These are phyloP conservation scores for Discostella stelligeroides DNA, from an alignment of 108 stramenopile species.

Conservation along the genomic window DNA sequence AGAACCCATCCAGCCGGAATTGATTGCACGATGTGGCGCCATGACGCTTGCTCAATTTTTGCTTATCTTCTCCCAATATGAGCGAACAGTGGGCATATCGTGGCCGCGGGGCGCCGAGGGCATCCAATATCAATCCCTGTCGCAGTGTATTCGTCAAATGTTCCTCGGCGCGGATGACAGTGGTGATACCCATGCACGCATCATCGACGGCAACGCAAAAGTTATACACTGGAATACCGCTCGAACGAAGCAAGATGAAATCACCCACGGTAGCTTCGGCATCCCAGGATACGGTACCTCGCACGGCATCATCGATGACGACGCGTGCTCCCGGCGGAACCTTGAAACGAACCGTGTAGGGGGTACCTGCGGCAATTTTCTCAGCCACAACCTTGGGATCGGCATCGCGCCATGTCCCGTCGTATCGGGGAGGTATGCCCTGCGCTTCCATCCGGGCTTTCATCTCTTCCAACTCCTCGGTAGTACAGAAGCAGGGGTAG, in stretches of 20 bases:
- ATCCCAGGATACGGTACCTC: conserved; percentile 95
- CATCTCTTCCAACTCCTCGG: conserved; percentile 93
- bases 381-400: conserved; percentile 81
- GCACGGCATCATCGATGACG: conserved; percentile 93
- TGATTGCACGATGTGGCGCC: conserved; percentile 97
- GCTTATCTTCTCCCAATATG: conserved; percentile 96
- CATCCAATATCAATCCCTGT: conserved; percentile 90
- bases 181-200: conserved; percentile 94
- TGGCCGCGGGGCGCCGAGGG: conserved; percentile 85
- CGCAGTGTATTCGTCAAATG: conserved; percentile 96
- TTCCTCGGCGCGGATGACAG: conserved; percentile 97
- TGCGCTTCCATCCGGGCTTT: conserved; percentile 80
- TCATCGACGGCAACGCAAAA: conserved; percentile 99
- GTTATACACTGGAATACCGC: conserved; percentile 97
- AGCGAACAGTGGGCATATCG: conserved; percentile 96
- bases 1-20: conserved; percentile 91
- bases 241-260: conserved; percentile 93
- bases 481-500: conserved; percentile 95
- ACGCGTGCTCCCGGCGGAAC: conserved; percentile 80
- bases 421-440: conserved; percentile 88
- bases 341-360: conserved; percentile 93
- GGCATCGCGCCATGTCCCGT: conserved; percentile 97
- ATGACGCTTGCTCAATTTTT: conserved; percentile 96
- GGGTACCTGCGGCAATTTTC: conserved; percentile 78
- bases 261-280: conserved; percentile 96